Conservation (phyloP, 768 basidiomycete genomes). For the Piloderma croceum region DNA sequence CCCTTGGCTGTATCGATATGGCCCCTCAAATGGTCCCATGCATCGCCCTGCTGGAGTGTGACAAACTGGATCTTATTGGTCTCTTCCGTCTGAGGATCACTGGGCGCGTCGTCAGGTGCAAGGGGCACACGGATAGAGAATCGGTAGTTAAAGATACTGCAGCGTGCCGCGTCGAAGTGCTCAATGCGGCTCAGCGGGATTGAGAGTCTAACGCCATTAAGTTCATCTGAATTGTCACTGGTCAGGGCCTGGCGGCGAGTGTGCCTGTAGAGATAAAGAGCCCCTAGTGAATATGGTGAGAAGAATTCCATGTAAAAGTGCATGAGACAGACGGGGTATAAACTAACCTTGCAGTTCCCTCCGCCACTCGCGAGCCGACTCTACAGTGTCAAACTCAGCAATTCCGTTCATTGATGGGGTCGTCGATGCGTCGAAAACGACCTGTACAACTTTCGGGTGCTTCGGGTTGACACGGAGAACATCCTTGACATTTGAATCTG, state of each 20-base stretch:
- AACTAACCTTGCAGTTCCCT: constrained; percentile 41
- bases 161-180: constrained; percentile 12
- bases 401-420: constrained; percentile 22
- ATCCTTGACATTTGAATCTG: constrained; percentile 46
- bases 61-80: constrained; percentile 13
- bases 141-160: background rate
- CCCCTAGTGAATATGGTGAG: constrained; percentile 24
- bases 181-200: constrained; percentile 39
- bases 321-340: background rate
- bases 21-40: constrained; percentile 25
- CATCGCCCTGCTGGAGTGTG: constrained; percentile 17
- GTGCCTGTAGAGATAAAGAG: constrained; percentile 42
- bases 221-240: constrained; percentile 24
- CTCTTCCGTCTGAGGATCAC: too few relatives aligned
- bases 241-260: constrained; percentile 32
- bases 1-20: constrained; percentile 25
- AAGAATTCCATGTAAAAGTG: too few relatives aligned
- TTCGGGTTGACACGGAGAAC: constrained; percentile 40
- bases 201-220: constrained; percentile 39
- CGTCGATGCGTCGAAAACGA: constrained; percentile 36
- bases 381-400: constrained; percentile 54
- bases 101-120: background rate
- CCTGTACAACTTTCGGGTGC: constrained; percentile 37
- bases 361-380: constrained; percentile 46
- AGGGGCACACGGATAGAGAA: background rate